A percentile compares a stretch with the other conserved stretches of the same genome.
phyloP scores from a whole-genome alignment of 257 asterid genomes.

The Anisodus tanguticus region DNA sequence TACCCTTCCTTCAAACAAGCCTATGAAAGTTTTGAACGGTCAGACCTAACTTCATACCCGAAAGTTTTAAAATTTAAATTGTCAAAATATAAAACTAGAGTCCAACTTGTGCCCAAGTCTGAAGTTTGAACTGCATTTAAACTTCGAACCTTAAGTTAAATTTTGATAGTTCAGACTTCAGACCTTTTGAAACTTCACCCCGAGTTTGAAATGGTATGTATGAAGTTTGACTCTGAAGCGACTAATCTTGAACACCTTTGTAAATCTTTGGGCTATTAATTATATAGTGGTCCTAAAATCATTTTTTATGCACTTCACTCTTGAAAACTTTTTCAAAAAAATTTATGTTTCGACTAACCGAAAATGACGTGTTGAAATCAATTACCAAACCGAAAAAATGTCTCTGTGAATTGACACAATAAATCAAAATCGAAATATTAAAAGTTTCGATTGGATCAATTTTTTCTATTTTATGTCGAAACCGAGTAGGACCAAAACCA shows the following conservation, averaged over 20 bases:
- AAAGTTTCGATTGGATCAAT: not conserved
- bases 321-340: not conserved
- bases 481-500: constrained; percentile 28
- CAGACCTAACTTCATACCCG: no score
- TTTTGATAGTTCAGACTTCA: not conserved
- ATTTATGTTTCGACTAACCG: not conserved
- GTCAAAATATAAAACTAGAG: no score
- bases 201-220: not conserved
- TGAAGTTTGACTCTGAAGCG: accelerated
- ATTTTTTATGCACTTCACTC: not conserved
- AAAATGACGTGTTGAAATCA: not conserved
- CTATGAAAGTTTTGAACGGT: no score
- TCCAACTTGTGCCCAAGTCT: no score
- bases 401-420: not conserved
- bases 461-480: not conserved
- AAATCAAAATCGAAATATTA: no score
- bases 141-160: not conserved
- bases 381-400: not conserved
- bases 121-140: no score
- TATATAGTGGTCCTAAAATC: not conserved
- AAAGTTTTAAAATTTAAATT: no score
- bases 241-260: not conserved
- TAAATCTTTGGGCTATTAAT: not conserved
- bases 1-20: no score
- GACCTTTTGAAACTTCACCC: not conserved